Conservation (phyloP, 2,329 filamentous ascomycete species). For the Colletotrichum chrysophilum region DNA sequence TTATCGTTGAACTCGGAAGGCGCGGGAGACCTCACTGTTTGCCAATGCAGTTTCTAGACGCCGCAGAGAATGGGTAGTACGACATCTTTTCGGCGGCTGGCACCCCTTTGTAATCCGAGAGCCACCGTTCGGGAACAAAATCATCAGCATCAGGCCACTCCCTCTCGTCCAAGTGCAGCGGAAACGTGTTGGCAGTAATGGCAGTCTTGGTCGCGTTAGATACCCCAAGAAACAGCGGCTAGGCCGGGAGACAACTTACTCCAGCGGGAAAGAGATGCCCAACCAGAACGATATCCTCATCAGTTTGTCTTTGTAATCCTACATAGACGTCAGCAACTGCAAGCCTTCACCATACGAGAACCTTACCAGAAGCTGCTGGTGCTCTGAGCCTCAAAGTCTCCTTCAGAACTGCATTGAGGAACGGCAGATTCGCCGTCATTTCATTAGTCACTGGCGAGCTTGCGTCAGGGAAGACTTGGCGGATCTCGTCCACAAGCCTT, state of each 20-base stretch:
- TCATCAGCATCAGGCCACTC: background rate
- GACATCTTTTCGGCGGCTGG: background rate
- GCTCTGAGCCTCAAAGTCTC: constrained; percentile 38
- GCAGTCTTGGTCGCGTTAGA: background rate
- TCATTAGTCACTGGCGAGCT: background rate
- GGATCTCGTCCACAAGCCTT: background rate
- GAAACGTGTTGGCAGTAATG: background rate
- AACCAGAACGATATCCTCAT: background rate
- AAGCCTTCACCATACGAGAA: constrained; percentile 9
- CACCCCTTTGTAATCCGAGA: background rate
- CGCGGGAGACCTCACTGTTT: background rate
- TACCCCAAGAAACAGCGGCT: background rate
- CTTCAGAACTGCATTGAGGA: constrained; percentile 47
- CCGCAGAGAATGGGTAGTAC: background rate
- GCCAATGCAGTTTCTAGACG: background rate
- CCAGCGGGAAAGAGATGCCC: background rate
- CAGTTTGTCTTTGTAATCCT: background rate
- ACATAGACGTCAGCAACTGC: background rate
- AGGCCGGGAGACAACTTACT: background rate
- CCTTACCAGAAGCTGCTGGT: constrained; percentile 29
- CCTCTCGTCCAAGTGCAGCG: background rate
- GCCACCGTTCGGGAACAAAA: background rate
- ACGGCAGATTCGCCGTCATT: constrained; percentile 41
- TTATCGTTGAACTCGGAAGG: background rate
- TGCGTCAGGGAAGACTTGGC: background rate